phyloP scores from a whole-genome alignment of 2,329 filamentous ascomycete genomes.

The Eurotiales sp. region DNA sequence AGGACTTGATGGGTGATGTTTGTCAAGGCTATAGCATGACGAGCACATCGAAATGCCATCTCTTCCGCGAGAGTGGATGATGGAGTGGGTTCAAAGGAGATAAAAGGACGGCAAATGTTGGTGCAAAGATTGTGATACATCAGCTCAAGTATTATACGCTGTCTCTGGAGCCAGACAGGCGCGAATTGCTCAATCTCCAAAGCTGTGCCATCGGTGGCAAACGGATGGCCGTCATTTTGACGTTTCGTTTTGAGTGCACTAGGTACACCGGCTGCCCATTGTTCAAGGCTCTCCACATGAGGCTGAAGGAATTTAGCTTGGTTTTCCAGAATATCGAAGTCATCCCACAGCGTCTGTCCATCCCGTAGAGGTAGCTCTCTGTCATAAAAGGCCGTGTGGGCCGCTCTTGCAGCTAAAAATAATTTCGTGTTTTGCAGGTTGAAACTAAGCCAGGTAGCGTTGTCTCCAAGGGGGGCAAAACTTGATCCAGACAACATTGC shows the following conservation, averaged over 20 bases:
- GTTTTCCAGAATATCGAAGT: constrained; percentile 27
- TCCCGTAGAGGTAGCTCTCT: constrained; percentile 23
- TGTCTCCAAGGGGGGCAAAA: constrained; percentile 29
- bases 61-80: constrained; percentile 19
- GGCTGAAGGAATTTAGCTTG: constrained; percentile 30
- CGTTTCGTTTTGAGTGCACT: constrained; percentile 35
- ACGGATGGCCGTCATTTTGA: constrained; percentile 27
- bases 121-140: constrained; percentile 39
- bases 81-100: constrained; percentile 28
- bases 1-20: constrained; percentile 37
- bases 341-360: constrained; percentile 27
- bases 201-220: constrained; percentile 37
- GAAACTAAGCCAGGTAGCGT: constrained; percentile 42
- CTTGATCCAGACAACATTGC: constrained; percentile 29
- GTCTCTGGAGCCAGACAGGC: constrained; percentile 41
- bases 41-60: constrained; percentile 27
- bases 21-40: constrained; percentile 37
- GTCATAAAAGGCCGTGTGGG: constrained; percentile 36
- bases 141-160: constrained; percentile 41
- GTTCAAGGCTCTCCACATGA: constrained; percentile 25
- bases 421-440: constrained; percentile 34
- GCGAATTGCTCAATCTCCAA: constrained; percentile 35
- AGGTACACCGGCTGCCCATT: constrained; percentile 38
- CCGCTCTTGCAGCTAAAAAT: constrained; percentile 27
- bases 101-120: constrained; percentile 40